Conservation (phyloP, 1,284 basidiomycete species). For the Thecaphora frezii region DNA sequence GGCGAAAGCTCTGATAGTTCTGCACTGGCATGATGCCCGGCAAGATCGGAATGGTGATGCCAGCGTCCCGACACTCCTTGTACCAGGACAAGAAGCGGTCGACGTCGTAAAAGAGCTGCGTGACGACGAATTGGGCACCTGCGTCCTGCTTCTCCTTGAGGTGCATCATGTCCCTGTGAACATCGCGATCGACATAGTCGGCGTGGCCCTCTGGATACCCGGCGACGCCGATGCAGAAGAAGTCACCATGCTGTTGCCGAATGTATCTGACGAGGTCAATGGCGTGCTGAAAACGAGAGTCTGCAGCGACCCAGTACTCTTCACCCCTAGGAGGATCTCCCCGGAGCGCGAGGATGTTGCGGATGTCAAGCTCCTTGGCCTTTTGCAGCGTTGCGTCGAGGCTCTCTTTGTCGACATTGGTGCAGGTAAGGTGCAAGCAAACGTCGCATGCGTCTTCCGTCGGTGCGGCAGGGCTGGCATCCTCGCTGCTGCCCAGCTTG, state of each 20-base stretch:
- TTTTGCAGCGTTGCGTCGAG: slow-evolving; percentile 79
- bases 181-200: slow-evolving; percentile 65
- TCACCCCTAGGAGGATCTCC: slow-evolving; percentile 85
- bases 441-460: slow-evolving; percentile 69
- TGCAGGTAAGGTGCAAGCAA: slow-evolving; percentile 96
- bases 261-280: slow-evolving; percentile 90
- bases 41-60: slow-evolving; percentile 86
- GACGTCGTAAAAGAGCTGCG: slow-evolving; percentile 95
- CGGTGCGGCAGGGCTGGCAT: background rate
- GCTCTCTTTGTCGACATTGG: slow-evolving; percentile 75
- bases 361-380: slow-evolving; percentile 79
- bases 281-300: slow-evolving; percentile 82
- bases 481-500: no score
- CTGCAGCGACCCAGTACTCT: slow-evolving; percentile 86
- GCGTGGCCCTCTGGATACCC: slow-evolving; percentile 90
- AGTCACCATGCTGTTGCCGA: slow-evolving; percentile 76
- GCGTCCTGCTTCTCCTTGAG: slow-evolving; percentile 90
- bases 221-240: slow-evolving; percentile 90
- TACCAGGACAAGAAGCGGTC: slow-evolving; percentile 61
- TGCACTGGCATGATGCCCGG: slow-evolving; percentile 98
- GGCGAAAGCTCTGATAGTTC: slow-evolving; percentile 87
- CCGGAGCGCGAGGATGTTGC: slow-evolving; percentile 87
- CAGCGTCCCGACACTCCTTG: slow-evolving; percentile 61
- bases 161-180: slow-evolving; percentile 72
- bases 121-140: slow-evolving; percentile 92